A percentile compares a stretch with the other conserved stretches of the same genome.
phyloP scores from a whole-genome alignment of 1,139 yeast species.

The Casaregolazyma suthepensis region DNA sequence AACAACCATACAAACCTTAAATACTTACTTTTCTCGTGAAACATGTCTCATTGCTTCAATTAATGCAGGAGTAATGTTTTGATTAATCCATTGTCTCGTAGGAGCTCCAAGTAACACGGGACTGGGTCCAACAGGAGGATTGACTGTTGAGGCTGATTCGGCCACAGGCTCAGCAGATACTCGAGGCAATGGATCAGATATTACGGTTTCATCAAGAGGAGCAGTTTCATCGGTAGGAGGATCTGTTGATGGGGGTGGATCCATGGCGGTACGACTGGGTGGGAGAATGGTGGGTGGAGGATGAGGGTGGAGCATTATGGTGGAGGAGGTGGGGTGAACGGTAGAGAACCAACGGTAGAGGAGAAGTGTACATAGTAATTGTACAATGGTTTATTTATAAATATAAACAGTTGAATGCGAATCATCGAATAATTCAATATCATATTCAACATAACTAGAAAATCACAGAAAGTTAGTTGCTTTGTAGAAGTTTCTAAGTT shows the following conservation, averaged over 20 bases:
- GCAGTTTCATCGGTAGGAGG: neutral
- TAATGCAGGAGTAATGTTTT: conserved; percentile 59
- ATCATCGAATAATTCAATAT: neutral
- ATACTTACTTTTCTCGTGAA: conserved; percentile 40
- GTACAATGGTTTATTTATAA: too few relatives aligned
- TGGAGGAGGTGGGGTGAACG: neutral
- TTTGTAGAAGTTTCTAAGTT: neutral
- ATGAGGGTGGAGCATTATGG: neutral
- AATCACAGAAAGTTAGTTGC: neutral
- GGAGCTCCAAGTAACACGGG: conserved; percentile 51
- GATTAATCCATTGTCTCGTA: conserved; percentile 69
- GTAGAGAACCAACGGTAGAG: too few relatives aligned
- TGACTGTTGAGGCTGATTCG: neutral
- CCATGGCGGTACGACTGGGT: too few relatives aligned
- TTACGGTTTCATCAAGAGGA: conserved; percentile 2
- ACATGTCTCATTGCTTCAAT: conserved; percentile 60
- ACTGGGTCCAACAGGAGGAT: conserved; percentile 1
- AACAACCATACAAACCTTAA: neutral
- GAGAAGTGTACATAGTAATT: too few relatives aligned
- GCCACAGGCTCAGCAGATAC: conserved; percentile 6
- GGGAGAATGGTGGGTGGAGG: neutral
- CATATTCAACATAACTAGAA: neutral
- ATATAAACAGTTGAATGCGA: neutral
- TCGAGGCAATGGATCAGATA: conserved; percentile 6
- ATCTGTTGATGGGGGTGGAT: neutral